Evolutionary conservation across 352 stramenopile genomes (phyloP), one percentile per base, ranked within the genome.

Genomic region (Phytophthora litchii): DNA sequence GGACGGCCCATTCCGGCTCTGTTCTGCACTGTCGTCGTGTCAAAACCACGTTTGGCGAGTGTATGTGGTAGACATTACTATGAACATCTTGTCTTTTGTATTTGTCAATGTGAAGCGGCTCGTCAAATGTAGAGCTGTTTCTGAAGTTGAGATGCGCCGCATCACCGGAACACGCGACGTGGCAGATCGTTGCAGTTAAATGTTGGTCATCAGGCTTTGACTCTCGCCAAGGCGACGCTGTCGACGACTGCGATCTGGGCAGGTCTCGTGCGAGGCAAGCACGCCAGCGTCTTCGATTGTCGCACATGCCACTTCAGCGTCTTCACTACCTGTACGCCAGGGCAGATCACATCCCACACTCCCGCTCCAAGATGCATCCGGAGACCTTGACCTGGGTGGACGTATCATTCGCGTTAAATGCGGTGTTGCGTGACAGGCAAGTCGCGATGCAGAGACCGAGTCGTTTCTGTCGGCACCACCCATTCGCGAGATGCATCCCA

Each of bases 121-220:
- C 47, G 32, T 36, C 47, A 54, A 44, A 13, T 54, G 23, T 54
- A 1, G n/a, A 17, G 25, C 25, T 43, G 36, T 63, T 63, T 63
- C 54, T 63, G 54, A 63, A 63, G 54, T 57, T 63, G 36, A 3
- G 54, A 55, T 16, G 43, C 48, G 54, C 44, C 54, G 44, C 35
- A 57, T 25, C 54, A 63, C 45, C 54, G 54, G 57, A 63, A 62
- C 11, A n/a, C 20, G 46, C 31, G 55, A 60, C 53, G 32, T 3
- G 23, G 53, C 53, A 60, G 41, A 51, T 62, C 54, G 29, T 52
- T 21, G 47, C 38, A 17, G 27, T 58, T 55, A 20, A 44, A 63
- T 32, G 43, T 25, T 34, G 21, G 25, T 55, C 43, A 43, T 19
- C 21, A 37, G 16, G n/a, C n/a, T n/a, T 27, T 27, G 23, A 3